Conservation (phyloP, 2,329 filamentous ascomycete species). For the Alternaria arborescens region DNA sequence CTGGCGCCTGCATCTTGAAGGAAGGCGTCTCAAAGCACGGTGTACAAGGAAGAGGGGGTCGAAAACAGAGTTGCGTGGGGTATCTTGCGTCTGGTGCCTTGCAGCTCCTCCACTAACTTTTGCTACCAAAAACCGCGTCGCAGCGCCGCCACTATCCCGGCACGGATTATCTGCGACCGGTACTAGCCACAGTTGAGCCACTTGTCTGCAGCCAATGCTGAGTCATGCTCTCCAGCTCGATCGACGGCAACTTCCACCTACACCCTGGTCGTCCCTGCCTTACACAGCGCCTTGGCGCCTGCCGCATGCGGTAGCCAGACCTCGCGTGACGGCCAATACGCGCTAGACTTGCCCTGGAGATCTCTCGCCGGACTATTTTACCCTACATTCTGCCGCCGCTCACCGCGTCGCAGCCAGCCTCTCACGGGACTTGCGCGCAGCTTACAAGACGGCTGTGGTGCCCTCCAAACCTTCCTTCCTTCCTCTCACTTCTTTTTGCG, state of each 20-base stretch:
- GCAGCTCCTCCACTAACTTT: slow-evolving; percentile 34
- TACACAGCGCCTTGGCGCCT: slow-evolving; percentile 26
- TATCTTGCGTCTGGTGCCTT: slow-evolving; percentile 40
- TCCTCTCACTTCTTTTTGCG: slow-evolving; percentile 43
- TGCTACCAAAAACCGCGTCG: slow-evolving; percentile 43
- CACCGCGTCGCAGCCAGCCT: slow-evolving; percentile 41
- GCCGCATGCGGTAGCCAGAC: slow-evolving; percentile 17
- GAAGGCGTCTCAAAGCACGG: slow-evolving; percentile 14
- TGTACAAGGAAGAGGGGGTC: slow-evolving; percentile 26
- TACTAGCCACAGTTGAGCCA: slow-evolving; percentile 18
- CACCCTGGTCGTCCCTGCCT: slow-evolving; percentile 11
- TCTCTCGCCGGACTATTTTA: slow-evolving; percentile 25
- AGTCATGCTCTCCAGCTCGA: background rate
- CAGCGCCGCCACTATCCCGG: slow-evolving; percentile 18
- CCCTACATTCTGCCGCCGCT: slow-evolving; percentile 33
- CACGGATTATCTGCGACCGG: slow-evolving; percentile 24
- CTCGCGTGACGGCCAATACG: slow-evolving; percentile 23
- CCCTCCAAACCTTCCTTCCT: slow-evolving; percentile 47
- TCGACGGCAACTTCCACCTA: slow-evolving; percentile 8
- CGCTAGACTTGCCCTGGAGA: slow-evolving; percentile 30
- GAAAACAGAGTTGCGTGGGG: slow-evolving; percentile 33
- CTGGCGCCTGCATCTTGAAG: slow-evolving; percentile 75
- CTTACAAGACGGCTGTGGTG: slow-evolving; percentile 49
- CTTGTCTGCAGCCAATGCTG: background rate
- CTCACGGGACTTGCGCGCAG: slow-evolving; percentile 44